Evolutionary conservation across 306 rosid species (phyloP).

Genomic region (Pachyrhizus erosus): DNA sequence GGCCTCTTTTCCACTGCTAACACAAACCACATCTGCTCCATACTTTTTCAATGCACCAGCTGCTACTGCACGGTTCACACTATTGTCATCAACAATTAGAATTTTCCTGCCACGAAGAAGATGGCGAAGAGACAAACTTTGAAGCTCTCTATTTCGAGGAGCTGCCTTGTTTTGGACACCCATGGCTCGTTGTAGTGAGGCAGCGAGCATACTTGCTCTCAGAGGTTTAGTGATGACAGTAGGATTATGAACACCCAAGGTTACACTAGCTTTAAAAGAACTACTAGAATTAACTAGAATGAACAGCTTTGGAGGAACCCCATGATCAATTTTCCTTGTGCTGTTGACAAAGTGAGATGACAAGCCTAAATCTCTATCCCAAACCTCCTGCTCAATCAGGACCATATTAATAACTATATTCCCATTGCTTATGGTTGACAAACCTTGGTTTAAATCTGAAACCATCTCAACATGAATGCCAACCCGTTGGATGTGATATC

Average conservation of each 20-base stretch:
- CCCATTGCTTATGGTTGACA: slow-evolving; percentile 54
- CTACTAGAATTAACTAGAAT: slow-evolving; percentile 69
- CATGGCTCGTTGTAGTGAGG: slow-evolving; percentile 81
- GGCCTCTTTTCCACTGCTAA: slow-evolving; percentile 76
- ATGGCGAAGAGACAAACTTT: slow-evolving; percentile 68
- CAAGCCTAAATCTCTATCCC: slow-evolving; percentile 69
- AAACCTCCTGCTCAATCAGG: slow-evolving; percentile 81
- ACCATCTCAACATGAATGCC: slow-evolving; percentile 77
- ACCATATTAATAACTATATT: slow-evolving; percentile 58
- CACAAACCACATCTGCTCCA: slow-evolving; percentile 92
- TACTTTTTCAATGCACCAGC: slow-evolving; percentile 90
- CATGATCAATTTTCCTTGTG: slow-evolving; percentile 46
- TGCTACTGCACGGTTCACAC: slow-evolving; percentile 90
- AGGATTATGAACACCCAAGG: slow-evolving; percentile 51
- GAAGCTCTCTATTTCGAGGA: slow-evolving; percentile 74
- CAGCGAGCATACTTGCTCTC: slow-evolving; percentile 94
- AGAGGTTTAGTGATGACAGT: slow-evolving; percentile 78
- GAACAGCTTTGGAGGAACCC: slow-evolving; percentile 72
- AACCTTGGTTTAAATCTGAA: slow-evolving; percentile 70
- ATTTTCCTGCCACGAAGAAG: slow-evolving; percentile 85
- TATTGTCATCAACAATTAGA: slow-evolving; percentile 87
- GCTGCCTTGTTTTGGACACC: slow-evolving; percentile 71
- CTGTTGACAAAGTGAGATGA: slow-evolving; percentile 57
- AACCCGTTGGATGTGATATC: slow-evolving; percentile 88
- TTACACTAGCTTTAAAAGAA: slow-evolving; percentile 50